phyloP scores from a whole-genome alignment of 306 rosid species.

The Dryas octopetala region DNA sequence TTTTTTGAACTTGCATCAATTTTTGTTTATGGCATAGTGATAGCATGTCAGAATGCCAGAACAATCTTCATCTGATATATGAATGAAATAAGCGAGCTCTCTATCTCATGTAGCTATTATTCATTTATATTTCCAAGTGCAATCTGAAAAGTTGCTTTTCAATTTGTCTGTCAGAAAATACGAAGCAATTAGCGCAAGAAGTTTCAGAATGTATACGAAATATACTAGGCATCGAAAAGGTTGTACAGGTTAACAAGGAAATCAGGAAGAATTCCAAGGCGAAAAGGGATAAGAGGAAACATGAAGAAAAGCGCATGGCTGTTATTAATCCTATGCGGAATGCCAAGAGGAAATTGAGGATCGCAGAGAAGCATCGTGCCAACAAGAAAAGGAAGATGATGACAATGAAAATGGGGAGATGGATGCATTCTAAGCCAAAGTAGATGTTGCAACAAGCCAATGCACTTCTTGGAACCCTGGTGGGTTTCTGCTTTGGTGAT shows the following conservation, averaged over 20 bases:
- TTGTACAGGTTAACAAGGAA: constrained; percentile 48
- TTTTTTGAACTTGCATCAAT: neutral
- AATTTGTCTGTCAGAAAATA: constrained; percentile 47
- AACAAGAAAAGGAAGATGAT: constrained; percentile 73
- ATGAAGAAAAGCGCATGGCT: constrained; percentile 80
- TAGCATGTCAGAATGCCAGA: too few relatives aligned
- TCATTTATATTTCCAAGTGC: neutral
- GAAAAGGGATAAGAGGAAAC: constrained; percentile 79
- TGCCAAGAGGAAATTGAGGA: constrained; percentile 70
- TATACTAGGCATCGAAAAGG: constrained; percentile 55
- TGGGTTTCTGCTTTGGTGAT: neutral
- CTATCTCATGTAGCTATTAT: neutral
- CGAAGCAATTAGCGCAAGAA: constrained; percentile 62
- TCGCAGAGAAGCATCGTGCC: constrained; percentile 71
- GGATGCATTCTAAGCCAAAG: constrained; percentile 33
- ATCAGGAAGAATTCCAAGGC: constrained; percentile 59
- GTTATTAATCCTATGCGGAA: constrained; percentile 72
- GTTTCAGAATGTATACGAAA: constrained; percentile 44
- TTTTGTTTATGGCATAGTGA: neutral
- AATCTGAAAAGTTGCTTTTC: constrained; percentile 8
- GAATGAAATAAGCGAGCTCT: neutral
- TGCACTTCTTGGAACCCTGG: neutral
- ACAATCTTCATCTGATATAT: neutral
- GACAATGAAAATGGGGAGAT: constrained; percentile 57
- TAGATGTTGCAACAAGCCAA: neutral